Evolutionary conservation across 495 filamentous ascomycete species (phyloP), one percentile per base, ranked within the genome.

Genomic region (Aspergillus biplanus): DNA sequence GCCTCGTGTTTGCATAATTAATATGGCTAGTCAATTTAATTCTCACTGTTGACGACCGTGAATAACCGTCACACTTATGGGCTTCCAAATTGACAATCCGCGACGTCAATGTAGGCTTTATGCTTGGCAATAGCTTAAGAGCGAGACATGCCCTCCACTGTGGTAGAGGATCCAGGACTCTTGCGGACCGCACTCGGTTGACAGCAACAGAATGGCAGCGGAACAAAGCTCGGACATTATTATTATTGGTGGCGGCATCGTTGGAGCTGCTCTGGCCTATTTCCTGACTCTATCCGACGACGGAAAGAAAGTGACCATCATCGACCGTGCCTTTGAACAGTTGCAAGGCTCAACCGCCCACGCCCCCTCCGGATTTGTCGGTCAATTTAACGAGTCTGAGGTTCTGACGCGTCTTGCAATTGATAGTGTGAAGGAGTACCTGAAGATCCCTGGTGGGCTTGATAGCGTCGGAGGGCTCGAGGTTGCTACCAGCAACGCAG

Each of bases 181-280:
- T 44, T 44, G 11, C 7, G 39, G n/a, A 44, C 39, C 39, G 39
- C 7, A 44, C 7, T 6, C 7, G 39, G 39, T 5, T 9, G 39
- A 44, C 39, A 9, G 8, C 8, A 44, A 33, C n/a, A 60, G 48
- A 33, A 48, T 46, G 34, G 9, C 56, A 2, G 21, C 21, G 1
- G 32, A 59, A 60, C 39, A 6, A 44, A 61, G 54, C 27, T 52
- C 58, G 21, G 72, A 75, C 49, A 70, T 80, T 44, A 71, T 74
- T 37, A 76, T 82, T 49, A 62, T 84, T 32, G 80, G 81, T 39
- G 81, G 73, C 6, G 80, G 80, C 31, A 81, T 84, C 35, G 73
- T 81, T 21, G 80, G 81, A 33, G 67, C 81, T 12, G 70, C 70
- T 0, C 65, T 78, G 33, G 73, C 79, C 9, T 74, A 72, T 52